phyloP scores from a whole-genome alignment of 768 basidiomycete species.

The Lactifluus subvellereus region DNA sequence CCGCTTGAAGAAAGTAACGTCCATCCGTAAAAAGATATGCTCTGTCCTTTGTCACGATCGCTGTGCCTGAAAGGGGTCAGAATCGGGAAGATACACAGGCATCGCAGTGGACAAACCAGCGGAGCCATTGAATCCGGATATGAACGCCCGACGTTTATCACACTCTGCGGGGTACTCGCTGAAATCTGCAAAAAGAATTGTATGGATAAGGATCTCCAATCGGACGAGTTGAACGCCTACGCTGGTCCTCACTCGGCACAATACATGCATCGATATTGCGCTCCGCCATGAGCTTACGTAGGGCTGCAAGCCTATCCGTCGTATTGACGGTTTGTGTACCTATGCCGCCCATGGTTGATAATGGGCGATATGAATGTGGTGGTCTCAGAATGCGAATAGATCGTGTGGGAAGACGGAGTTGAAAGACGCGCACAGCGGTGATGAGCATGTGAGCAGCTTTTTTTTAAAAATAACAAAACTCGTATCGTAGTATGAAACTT shows the following conservation, averaged over 20 bases:
- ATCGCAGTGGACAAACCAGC: conserved; percentile 56
- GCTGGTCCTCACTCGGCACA: conserved; percentile 90
- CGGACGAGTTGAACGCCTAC: conserved; percentile 40
- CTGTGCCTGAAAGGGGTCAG: conserved; percentile 48
- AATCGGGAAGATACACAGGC: not conserved
- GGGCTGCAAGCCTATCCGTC: conserved; percentile 49
- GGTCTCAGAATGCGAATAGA: conserved; percentile 4
- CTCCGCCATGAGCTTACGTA: conserved; percentile 67
- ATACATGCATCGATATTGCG: conserved; percentile 65
- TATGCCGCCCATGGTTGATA: conserved; percentile 34
- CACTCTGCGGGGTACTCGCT: conserved; percentile 87
- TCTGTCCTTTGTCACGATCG: conserved; percentile 60
- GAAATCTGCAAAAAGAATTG: conserved; percentile 47
- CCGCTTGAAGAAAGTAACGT: conserved; percentile 90
- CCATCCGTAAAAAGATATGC: conserved; percentile 94
- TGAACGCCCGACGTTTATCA: conserved; percentile 79
- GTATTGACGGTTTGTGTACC: conserved; percentile 51
- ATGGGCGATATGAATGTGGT: conserved; percentile 9
- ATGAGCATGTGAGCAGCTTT: conserved; percentile 2
- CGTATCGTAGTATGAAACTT: too few species aligned
- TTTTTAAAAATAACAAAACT: too few species aligned
- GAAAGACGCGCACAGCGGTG: conserved; percentile 12
- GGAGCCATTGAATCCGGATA: conserved; percentile 92
- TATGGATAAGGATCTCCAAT: conserved; percentile 5
- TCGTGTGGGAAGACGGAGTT: conserved; percentile 16